phyloP scores from a whole-genome alignment of 163 green algal species.

The Chlamydomonas reinhardtii region DNA sequence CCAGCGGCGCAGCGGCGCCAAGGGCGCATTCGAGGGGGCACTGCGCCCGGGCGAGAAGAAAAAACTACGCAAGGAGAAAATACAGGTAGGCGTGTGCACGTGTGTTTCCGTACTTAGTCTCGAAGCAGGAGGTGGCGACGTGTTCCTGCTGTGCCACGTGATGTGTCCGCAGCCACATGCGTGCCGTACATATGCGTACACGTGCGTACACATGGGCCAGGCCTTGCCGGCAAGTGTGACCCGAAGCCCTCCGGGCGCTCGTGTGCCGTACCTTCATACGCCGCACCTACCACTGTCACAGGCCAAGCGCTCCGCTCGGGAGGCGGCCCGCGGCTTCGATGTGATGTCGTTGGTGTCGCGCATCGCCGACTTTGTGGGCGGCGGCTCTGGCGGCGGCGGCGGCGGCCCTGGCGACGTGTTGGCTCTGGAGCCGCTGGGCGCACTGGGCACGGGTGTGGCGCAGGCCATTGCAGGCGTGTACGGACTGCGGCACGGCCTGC shows the following conservation, averaged over 20 bases:
- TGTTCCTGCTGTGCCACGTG: no score
- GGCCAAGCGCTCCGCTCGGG: constrained; percentile 59
- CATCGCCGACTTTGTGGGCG: constrained; percentile 46
- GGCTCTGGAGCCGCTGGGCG: constrained; percentile 50
- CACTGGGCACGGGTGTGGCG: constrained; percentile 28
- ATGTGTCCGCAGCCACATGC: no score
- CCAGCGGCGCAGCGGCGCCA: constrained; percentile 54
- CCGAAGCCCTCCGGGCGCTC: no score
- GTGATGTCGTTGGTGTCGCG: constrained; percentile 25
- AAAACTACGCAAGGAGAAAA: constrained; percentile 61
- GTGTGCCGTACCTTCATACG: no score
- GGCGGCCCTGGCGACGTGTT: constrained; percentile 48
- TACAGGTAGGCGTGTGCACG: no score
- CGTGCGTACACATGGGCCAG: no score
- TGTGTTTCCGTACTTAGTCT: no score
- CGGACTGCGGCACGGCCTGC: constrained; percentile 28
- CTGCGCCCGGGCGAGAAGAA: constrained; percentile 69
- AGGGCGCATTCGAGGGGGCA: constrained; percentile 57
- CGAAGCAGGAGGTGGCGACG: no score
- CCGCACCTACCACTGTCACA: no score
- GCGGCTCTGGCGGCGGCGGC: not conserved
- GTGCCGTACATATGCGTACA: not conserved
- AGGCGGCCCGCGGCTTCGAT: constrained; percentile 47
- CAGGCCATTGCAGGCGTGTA: constrained; percentile 25
- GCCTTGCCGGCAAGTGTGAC: no score